Evolutionary conservation across 2,329 filamentous ascomycete genomes (phyloP).

Genomic region (Trichoderma hamatum): DNA sequence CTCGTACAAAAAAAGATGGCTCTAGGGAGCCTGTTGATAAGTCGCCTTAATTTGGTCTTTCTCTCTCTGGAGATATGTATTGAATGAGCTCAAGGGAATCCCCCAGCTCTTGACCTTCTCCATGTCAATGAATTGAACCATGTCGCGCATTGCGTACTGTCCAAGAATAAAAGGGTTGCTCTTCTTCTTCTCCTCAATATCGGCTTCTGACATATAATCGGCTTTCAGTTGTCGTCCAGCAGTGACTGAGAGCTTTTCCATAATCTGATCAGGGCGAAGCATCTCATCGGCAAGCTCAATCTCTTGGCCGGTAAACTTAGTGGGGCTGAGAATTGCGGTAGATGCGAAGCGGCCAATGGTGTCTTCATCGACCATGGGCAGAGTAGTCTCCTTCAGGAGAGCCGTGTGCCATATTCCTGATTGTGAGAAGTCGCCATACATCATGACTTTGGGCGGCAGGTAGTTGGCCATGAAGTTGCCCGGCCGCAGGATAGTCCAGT

Average conservation of each 20-base stretch:
- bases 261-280: slow-evolving; percentile 41
- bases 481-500: slow-evolving; percentile 54
- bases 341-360: slow-evolving; percentile 52
- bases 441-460: slow-evolving; percentile 44
- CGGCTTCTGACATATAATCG: slow-evolving; percentile 46
- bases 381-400: slow-evolving; percentile 37
- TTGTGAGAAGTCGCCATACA: slow-evolving; percentile 46
- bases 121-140: slow-evolving; percentile 43
- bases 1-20: not conserved
- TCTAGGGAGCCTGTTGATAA: not conserved
- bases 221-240: slow-evolving; percentile 43
- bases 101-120: slow-evolving; percentile 36
- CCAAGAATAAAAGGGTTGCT: slow-evolving; percentile 44
- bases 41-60: not conserved
- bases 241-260: slow-evolving; percentile 42
- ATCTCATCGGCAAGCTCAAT: slow-evolving; percentile 48
- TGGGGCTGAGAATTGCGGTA: slow-evolving; percentile 48
- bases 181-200: slow-evolving; percentile 41
- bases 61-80: not conserved
- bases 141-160: slow-evolving; percentile 43
- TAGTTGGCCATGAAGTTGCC: slow-evolving; percentile 58
- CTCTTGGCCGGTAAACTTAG: slow-evolving; percentile 44
- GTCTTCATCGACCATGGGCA: slow-evolving; percentile 50
- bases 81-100: not conserved
- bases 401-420: slow-evolving; percentile 45